Percentiles rank a stretch among this genome's conserved stretches.
Evolutionary conservation across 2,329 filamentous ascomycete species (phyloP).

Genomic region (Colletotrichum euphorbiae): DNA sequence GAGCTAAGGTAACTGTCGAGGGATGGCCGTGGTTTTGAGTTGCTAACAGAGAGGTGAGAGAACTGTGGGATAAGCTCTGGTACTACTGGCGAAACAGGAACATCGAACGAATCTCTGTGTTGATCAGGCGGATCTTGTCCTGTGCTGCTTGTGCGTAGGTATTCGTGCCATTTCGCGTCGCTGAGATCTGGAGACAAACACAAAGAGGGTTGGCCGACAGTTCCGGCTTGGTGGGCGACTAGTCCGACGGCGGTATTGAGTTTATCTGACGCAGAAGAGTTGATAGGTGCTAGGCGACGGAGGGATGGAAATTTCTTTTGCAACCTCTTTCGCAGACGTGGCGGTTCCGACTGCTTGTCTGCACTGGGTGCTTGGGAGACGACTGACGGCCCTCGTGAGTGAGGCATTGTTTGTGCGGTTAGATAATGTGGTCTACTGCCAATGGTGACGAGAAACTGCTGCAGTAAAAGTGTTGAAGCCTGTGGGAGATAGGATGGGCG

Average conservation of each 20-base stretch:
- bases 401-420: slow-evolving; percentile 41
- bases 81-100: slow-evolving; percentile 37
- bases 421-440: too few relatives aligned
- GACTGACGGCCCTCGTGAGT: slow-evolving; percentile 42
- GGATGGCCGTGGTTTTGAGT: slow-evolving; percentile 39
- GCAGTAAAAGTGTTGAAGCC: not conserved
- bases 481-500: not conserved
- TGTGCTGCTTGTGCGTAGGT: slow-evolving; percentile 44
- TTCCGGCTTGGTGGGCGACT: slow-evolving; percentile 36
- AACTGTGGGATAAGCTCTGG: slow-evolving; percentile 49
- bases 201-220: slow-evolving; percentile 36
- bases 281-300: slow-evolving; percentile 44
- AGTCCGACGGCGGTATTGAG: slow-evolving; percentile 29
- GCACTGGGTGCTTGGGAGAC: slow-evolving; percentile 35
- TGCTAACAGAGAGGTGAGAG: slow-evolving; percentile 50
- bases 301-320: slow-evolving; percentile 46
- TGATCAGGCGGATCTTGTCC: slow-evolving; percentile 41
- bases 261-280: slow-evolving; percentile 43
- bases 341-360: slow-evolving; percentile 38
- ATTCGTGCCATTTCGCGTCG: slow-evolving; percentile 49
- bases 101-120: slow-evolving; percentile 41
- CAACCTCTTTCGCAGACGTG: slow-evolving; percentile 44
- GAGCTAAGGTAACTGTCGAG: slow-evolving; percentile 40
- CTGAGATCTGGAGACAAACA: slow-evolving; percentile 48
- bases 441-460: too few relatives aligned